Evolutionary conservation across 2,329 filamentous ascomycete species (phyloP).

Genomic region (Colletotrichum sp.): DNA sequence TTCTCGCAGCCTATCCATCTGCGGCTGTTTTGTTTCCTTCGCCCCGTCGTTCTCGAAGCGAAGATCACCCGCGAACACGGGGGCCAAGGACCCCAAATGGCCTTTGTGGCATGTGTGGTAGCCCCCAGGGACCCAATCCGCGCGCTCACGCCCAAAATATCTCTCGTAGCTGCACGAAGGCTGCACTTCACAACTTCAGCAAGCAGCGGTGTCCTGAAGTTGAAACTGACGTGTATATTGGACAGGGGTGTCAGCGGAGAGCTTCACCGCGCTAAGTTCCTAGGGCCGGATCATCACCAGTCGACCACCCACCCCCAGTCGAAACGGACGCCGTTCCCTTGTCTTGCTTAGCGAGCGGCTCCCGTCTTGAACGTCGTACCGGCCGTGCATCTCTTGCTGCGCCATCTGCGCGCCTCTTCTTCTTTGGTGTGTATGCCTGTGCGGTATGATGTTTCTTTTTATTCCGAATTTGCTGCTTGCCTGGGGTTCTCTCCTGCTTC

Average conservation of each 20-base stretch:
- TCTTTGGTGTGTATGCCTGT: background rate
- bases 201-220: slow-evolving; percentile 19
- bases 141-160: slow-evolving; percentile 7
- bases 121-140: background rate
- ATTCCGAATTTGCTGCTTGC: background rate
- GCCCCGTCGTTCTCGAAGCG: background rate
- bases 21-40: slow-evolving; percentile 14
- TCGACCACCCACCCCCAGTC: background rate
- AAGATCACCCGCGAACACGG: slow-evolving; percentile 14
- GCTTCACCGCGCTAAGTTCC: slow-evolving; percentile 3
- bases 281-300: background rate
- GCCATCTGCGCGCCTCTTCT: background rate
- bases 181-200: background rate
- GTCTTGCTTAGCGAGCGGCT: slow-evolving; percentile 20
- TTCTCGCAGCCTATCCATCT: background rate
- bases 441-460: background rate
- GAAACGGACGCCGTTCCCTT: slow-evolving; percentile 9
- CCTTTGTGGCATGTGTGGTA: background rate
- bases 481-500: background rate
- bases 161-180: slow-evolving; percentile 4
- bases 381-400: slow-evolving; percentile 6
- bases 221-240: slow-evolving; percentile 22
- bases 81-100: background rate
- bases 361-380: slow-evolving; percentile 2
- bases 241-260: background rate